Percentiles rank a stretch among this genome's conserved stretches.
These are phyloP conservation scores for Crataegus laevigata DNA, from an alignment of 306 rosid genomes.

Conservation along the genomic window DNA sequence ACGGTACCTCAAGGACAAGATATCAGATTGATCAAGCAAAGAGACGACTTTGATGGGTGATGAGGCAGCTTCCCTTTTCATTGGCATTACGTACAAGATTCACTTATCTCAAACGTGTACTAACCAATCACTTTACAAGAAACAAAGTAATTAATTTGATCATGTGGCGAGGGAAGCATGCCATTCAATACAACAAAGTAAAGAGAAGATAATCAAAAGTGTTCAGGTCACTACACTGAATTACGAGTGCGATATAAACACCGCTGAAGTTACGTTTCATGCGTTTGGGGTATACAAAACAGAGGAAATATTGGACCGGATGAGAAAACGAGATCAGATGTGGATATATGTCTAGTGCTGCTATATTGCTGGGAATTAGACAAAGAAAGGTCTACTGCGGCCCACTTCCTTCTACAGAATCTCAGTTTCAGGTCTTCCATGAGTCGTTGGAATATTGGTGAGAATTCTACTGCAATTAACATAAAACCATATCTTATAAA, in stretches of 20 bases:
- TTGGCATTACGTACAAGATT: neutral
- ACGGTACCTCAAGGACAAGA: no score
- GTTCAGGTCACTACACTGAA: neutral
- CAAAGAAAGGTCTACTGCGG: neutral
- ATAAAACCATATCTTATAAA: neutral
- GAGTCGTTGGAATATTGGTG: constrained; percentile 41
- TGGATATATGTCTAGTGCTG: neutral
- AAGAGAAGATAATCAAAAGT: neutral
- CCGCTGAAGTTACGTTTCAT: neutral
- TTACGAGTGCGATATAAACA: neutral
- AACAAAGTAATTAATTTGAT: neutral
- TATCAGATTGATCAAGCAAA: no score
- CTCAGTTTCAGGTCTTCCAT: constrained; percentile 50
- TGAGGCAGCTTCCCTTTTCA: neutral
- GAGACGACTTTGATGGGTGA: neutral
- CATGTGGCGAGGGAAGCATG: no score
- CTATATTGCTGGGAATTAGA: neutral
- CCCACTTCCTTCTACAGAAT: constrained; percentile 38
- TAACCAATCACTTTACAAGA: neutral
- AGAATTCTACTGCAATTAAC: constrained; percentile 53
- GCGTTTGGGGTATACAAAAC: neutral
- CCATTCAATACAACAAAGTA: neutral
- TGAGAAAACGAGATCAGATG: neutral
- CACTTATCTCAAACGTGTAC: neutral
- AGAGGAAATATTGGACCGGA: neutral